Percentiles rank a stretch among this genome's conserved stretches.
phyloP scores from a whole-genome alignment of 768 basidiomycete species.

The Serendipita sp. region DNA sequence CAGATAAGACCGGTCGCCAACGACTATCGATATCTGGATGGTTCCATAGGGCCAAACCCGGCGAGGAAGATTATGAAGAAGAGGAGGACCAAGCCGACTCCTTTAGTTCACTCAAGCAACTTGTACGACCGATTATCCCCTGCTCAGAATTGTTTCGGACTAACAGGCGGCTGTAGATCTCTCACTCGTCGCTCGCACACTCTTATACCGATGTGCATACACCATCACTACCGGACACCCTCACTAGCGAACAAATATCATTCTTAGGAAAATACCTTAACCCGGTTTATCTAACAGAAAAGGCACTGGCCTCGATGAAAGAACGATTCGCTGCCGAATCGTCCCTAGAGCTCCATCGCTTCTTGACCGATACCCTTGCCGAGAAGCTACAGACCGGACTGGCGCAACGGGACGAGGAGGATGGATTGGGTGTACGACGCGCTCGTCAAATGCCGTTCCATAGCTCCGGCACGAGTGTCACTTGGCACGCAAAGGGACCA shows the following conservation, averaged over 20 bases:
- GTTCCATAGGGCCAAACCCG: constrained; percentile 88
- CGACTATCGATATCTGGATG: constrained; percentile 87
- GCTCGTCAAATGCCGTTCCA: constrained; percentile 47
- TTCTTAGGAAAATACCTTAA: constrained; percentile 80
- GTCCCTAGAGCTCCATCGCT: constrained; percentile 74
- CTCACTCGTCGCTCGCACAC: constrained; percentile 21
- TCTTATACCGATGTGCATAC: constrained; percentile 28
- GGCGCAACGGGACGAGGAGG: constrained; percentile 42
- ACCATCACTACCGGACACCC: constrained; percentile 33
- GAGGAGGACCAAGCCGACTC: constrained; percentile 29
- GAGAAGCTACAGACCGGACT: constrained; percentile 48
- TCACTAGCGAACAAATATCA: constrained; percentile 41
- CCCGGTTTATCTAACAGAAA: constrained; percentile 72
- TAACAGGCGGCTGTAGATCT: constrained; percentile 13
- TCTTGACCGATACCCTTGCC: constrained; percentile 58
- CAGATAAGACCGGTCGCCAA: constrained; percentile 47
- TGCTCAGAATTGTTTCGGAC: not conserved
- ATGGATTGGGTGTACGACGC: constrained; percentile 42
- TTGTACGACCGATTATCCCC: constrained; percentile 38
- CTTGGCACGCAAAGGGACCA: constrained; percentile 68
- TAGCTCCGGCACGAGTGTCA: constrained; percentile 34
- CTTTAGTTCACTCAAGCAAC: constrained; percentile 74
- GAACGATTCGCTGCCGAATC: constrained; percentile 73
- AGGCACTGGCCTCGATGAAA: constrained; percentile 66
- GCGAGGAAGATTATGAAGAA: constrained; percentile 69